Evolutionary conservation across 1,284 basidiomycete genomes (phyloP).

Genomic region (Paramarasmius palmivorus): DNA sequence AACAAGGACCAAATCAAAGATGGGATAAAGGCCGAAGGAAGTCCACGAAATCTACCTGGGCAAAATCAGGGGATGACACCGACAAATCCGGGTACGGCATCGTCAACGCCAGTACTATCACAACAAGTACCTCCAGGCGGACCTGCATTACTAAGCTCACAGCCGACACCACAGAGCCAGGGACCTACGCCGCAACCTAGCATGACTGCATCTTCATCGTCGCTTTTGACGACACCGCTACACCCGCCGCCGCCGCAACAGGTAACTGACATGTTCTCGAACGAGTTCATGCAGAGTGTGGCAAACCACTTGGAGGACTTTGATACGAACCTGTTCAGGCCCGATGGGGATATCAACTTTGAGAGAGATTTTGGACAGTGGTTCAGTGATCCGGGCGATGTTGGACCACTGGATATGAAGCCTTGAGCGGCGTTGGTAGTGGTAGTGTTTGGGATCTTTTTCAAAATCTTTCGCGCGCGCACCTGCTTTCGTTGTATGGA

Average conservation of each 20-base stretch:
- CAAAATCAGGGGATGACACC: slow-evolving; percentile 24
- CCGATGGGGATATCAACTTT: slow-evolving; percentile 56
- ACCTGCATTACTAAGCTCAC: neutral
- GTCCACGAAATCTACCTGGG: slow-evolving; percentile 40
- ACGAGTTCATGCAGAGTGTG: slow-evolving; percentile 43
- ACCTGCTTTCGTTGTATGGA: no score
- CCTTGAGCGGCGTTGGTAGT: neutral
- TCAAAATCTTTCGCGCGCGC: no score
- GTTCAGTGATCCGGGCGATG: slow-evolving; percentile 55
- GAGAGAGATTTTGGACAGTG: slow-evolving; percentile 70
- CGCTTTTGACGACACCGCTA: neutral
- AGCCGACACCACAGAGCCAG: slow-evolving; percentile 10
- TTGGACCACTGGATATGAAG: slow-evolving; percentile 15
- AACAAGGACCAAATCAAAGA: slow-evolving; percentile 27
- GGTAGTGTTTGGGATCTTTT: no score
- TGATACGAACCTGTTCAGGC: slow-evolving; percentile 40
- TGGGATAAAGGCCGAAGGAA: slow-evolving; percentile 37
- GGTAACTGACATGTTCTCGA: slow-evolving; percentile 31
- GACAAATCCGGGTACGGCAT: slow-evolving; percentile 36
- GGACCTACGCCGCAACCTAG: slow-evolving; percentile 13
- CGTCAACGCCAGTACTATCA: slow-evolving; percentile 45
- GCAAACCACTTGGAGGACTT: slow-evolving; percentile 43
- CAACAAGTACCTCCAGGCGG: neutral
- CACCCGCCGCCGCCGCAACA: neutral
- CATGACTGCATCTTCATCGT: slow-evolving; percentile 10